A percentile compares a stretch with the other conserved stretches of the same genome.
phyloP scores from a whole-genome alignment of 225 moss, liverwort and hornwort species.

The Asterella californica region DNA sequence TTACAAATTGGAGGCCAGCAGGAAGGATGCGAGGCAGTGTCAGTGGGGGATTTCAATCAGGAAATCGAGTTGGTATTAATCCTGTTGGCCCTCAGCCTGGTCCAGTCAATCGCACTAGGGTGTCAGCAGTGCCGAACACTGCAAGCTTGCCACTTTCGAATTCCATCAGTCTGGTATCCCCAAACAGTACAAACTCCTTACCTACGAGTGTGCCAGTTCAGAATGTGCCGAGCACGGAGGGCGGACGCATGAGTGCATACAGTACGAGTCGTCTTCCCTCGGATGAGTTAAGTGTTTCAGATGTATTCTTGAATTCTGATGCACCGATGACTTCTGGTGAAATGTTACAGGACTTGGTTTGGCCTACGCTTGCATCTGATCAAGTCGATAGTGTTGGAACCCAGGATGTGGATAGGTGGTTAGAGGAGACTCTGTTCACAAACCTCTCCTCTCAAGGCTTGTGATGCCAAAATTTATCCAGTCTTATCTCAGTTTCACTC shows the following conservation, averaged over 20 bases:
- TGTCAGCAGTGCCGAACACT: background rate
- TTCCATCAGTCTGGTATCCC: slow-evolving; percentile 8
- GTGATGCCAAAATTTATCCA: background rate
- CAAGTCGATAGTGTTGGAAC: background rate
- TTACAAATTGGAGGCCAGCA: slow-evolving; percentile 36
- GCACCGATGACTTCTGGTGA: background rate
- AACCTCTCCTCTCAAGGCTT: background rate
- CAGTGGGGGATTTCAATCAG: slow-evolving; percentile 11
- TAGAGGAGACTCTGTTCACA: background rate
- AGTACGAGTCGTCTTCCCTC: background rate
- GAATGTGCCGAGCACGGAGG: background rate
- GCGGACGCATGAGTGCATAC: background rate
- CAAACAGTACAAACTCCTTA: background rate
- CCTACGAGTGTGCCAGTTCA: background rate
- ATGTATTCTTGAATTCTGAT: slow-evolving; percentile 2
- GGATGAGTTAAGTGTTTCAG: background rate
- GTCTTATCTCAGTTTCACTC: no score
- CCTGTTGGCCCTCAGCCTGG: slow-evolving; percentile 17
- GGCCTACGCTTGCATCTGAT: background rate
- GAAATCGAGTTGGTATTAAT: slow-evolving; percentile 3
- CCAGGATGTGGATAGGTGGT: slow-evolving; percentile 10
- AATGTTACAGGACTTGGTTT: background rate
- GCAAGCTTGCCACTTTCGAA: slow-evolving; percentile 8
- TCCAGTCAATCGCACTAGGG: slow-evolving; percentile 22
- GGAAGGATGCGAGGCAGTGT: slow-evolving; percentile 43